Conservation (phyloP, 192 early-diverging fungal species). For the Coemansia sp. region DNA sequence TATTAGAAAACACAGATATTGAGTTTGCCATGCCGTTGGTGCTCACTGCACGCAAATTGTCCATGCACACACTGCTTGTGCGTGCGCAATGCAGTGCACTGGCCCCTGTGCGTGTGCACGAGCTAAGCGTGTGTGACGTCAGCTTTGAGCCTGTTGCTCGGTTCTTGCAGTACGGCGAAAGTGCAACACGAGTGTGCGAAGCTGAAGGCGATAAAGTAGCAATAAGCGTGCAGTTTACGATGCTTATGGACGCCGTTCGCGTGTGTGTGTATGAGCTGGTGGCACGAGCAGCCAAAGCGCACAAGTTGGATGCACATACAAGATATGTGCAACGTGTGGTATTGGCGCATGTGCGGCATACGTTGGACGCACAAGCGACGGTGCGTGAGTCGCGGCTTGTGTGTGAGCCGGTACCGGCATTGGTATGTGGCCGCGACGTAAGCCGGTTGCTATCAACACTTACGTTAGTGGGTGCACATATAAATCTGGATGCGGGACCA, state of each 20-base stretch:
- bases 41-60: conserved; percentile 4
- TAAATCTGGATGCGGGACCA: neutral
- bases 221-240: neutral
- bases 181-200: conserved; percentile 15
- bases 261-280: neutral
- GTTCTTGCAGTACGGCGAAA: conserved; percentile 23
- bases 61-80: conserved; percentile 3
- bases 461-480: neutral
- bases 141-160: neutral
- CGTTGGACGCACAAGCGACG: conserved; percentile 17
- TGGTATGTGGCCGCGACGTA: neutral
- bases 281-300: neutral
- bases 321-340: conserved; percentile 17
- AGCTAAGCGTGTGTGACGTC: neutral
- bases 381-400: conserved; percentile 3
- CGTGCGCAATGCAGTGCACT: conserved; percentile 16
- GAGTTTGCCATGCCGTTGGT: conserved; percentile 20
- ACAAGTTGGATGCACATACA: conserved; percentile 6
- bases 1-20: conserved; percentile 10
- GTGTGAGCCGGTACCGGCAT: conserved; percentile 10
- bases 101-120: conserved; percentile 8
- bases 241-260: conserved; percentile 2
- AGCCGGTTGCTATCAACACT: conserved; percentile 14
- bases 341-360: conserved; percentile 17
- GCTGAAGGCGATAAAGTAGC: too few species aligned